These are phyloP conservation scores for Tuber magnatum DNA, from an alignment of 495 filamentous ascomycete species.

Conservation along the genomic window DNA sequence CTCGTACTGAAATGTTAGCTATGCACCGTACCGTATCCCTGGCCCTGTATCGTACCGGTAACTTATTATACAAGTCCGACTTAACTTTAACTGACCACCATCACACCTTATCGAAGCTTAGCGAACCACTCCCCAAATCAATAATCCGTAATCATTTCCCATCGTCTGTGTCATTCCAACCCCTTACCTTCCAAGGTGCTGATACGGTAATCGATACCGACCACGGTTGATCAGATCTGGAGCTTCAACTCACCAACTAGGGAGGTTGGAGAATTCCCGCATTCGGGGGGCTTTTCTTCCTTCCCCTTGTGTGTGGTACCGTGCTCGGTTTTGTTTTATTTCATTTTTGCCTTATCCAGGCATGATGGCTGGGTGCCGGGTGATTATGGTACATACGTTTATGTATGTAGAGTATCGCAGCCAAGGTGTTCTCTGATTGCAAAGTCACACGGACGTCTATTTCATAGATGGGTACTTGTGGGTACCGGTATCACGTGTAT, in stretches of 20 bases:
- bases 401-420: neutral
- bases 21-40: neutral
- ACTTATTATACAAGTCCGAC: slow-evolving; percentile 20
- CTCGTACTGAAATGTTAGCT: neutral
- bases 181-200: neutral
- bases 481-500: neutral
- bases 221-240: neutral
- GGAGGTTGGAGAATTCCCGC: neutral
- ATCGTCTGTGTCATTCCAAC: neutral
- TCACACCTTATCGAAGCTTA: neutral
- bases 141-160: neutral
- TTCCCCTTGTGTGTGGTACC: neutral
- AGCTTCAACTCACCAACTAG: neutral
- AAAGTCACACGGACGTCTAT: neutral
- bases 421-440: neutral
- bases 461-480: neutral
- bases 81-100: neutral
- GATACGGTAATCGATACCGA: neutral
- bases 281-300: neutral
- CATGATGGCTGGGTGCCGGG: neutral
- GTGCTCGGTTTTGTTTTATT: neutral
- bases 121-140: neutral
- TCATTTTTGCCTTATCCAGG: neutral
- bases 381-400: neutral
- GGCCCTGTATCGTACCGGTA: neutral